phyloP scores from a whole-genome alignment of 169 alveolate genomes.

The Pseudocohnilembus persalinus region DNA sequence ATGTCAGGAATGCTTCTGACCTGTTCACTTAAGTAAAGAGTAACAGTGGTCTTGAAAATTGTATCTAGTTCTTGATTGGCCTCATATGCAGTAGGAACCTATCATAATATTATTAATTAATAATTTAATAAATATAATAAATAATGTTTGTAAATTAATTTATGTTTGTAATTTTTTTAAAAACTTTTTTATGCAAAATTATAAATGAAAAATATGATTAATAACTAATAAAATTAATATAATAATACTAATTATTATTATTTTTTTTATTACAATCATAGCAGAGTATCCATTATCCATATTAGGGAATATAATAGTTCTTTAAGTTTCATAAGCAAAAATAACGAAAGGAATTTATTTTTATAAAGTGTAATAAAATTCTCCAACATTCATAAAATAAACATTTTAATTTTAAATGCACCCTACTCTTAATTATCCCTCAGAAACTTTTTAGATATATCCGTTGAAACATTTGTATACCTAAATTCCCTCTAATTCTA shows the following conservation, averaged over 20 bases:
- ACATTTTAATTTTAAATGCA: conserved; percentile 7
- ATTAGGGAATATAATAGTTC: conserved; percentile 18
- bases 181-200: too few relatives aligned
- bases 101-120: too few relatives aligned
- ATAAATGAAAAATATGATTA: too few relatives aligned
- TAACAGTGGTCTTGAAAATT: conserved; percentile 4
- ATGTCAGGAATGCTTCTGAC: not conserved
- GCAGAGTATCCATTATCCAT: conserved; percentile 24
- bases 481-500: not conserved
- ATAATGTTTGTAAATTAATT: too few relatives aligned
- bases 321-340: conserved; percentile 1
- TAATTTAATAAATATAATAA: too few relatives aligned
- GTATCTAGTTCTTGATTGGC: conserved; percentile 17
- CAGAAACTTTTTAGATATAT: not conserved
- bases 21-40: not conserved
- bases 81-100: not conserved
- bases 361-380: conserved; percentile 16
- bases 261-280: not conserved
- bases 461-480: not conserved
- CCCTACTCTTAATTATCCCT: conserved; percentile 3
- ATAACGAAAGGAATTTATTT: conserved; percentile 1
- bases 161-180: too few relatives aligned
- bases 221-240: too few relatives aligned
- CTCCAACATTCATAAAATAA: conserved; percentile 13
- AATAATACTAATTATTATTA: too few relatives aligned